Base-by-base conservation (phyloP, 257 asterid genomes). In the Nicotiana knightiana region DNA sequence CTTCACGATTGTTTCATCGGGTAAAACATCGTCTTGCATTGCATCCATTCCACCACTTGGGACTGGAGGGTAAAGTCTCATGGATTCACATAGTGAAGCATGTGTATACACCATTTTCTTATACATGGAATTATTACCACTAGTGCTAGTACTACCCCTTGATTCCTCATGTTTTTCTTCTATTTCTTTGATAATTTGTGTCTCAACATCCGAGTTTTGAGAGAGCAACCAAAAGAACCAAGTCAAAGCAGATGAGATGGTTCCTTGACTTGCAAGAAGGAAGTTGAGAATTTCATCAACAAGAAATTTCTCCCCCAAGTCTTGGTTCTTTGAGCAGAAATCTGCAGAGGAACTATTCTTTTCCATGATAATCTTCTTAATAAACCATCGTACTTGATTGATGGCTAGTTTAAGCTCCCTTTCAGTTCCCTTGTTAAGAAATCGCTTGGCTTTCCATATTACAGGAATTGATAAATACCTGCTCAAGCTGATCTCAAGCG, bases 161-260 rank as follows among this genome's bases (percentile, higher is more conserved):
- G 85, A 87, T 65, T 90, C 91, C 15, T 89, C 91, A 28, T 86
- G 86, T 30, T 11, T 79, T 17, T 48, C 9, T 79, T 85, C 1
- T 68, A 86, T 76, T 58, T 90, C 91, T 21, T 63, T 63, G 32
- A 90, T 39, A 0, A 90, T 85, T 62, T 85, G 76, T 0, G 1
- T 37, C 76, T 90, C 93, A 0, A 82, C 89, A 16, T 85, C 82
- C 1, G 84, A 87, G 15, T 87, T 43, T 13, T 33, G 5, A 0
- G 89, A 84, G 11, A 90, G 82, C 73, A 90, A 79, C 90, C 89
- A 88, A 79, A 90, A 90, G n/a, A 90, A 88, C 91, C 91, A 88
- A 18, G 88, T 88, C n/a, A 88, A 4, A 0, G 88, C 90, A 3
- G 91, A 86, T 0, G 89, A 88, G 0, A 90, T 88, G 1, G 93